These are phyloP conservation scores for Kurtzmaniella fragi DNA, from an alignment of 805 yeast species.

Conservation along the genomic window DNA sequence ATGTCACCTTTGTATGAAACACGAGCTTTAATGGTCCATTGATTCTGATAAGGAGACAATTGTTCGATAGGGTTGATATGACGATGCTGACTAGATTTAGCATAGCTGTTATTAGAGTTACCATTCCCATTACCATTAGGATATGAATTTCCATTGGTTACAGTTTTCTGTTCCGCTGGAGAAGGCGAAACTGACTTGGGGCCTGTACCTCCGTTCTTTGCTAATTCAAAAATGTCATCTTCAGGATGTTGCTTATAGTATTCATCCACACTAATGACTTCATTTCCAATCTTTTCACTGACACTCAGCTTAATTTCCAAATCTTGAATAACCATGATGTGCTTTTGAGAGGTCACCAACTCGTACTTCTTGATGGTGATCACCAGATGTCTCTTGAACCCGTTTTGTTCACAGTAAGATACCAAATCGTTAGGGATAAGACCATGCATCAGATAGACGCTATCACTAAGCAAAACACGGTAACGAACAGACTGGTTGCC, in stretches of 20 bases:
- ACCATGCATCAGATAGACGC: conserved; percentile 32
- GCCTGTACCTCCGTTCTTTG: conserved; percentile 8
- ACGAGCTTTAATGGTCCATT: conserved; percentile 92
- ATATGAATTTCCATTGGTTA: conserved; percentile 1
- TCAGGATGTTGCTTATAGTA: conserved; percentile 57
- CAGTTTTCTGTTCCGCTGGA: conserved; percentile 3
- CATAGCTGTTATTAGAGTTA: conserved; percentile 6
- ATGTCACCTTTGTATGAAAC: conserved; percentile 84
- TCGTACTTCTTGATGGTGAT: conserved; percentile 38
- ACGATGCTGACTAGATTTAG: conserved; percentile 9
- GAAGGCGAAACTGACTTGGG: conserved; percentile 8
- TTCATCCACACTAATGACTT: conserved; percentile 46
- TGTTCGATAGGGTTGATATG: conserved; percentile 74
- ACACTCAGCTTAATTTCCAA: conserved; percentile 37
- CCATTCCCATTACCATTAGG: conserved; percentile 5
- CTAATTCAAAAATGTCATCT: conserved; percentile 34
- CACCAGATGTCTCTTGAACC: conserved; percentile 41
- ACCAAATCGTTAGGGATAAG: conserved; percentile 38
- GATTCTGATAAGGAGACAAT: conserved; percentile 83
- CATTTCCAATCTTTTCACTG: conserved; percentile 32
- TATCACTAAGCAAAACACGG: conserved; percentile 36
- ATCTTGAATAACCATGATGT: conserved; percentile 44
- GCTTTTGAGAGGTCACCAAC: conserved; percentile 44
- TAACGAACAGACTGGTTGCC: conserved; percentile 19
- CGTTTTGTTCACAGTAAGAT: conserved; percentile 35